These are phyloP conservation scores for Mortierella sp. DNA, from an alignment of 371 early-diverging fungal genomes.

Conservation along the genomic window DNA sequence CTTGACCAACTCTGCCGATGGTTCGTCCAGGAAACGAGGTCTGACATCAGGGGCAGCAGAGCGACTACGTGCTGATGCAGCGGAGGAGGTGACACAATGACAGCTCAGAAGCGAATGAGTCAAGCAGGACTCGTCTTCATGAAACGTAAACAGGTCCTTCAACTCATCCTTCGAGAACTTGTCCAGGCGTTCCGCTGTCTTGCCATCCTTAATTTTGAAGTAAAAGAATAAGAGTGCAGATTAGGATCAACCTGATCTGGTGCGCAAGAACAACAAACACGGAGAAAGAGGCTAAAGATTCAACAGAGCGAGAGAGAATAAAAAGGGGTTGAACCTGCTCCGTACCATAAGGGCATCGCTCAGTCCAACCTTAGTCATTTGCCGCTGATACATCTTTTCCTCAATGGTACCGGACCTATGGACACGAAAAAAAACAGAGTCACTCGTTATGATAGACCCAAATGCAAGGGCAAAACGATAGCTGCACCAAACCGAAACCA, in stretches of 20 bases:
- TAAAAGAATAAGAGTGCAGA: not conserved
- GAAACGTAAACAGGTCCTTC: constrained; percentile 64
- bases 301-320: not conserved
- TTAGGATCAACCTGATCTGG: constrained; percentile 1
- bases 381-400: constrained; percentile 72
- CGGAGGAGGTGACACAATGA: constrained; percentile 24
- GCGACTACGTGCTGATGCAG: not conserved
- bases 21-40: constrained; percentile 16
- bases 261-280: constrained; percentile 1
- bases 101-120: constrained; percentile 63
- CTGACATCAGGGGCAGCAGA: not conserved
- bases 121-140: constrained; percentile 60
- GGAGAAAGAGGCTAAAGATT: not conserved
- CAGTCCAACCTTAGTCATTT: constrained; percentile 67
- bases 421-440: not conserved
- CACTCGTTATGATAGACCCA: not conserved
- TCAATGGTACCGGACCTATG: constrained; percentile 66
- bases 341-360: constrained; percentile 65
- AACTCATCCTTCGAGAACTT: constrained; percentile 61
- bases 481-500: not conserved
- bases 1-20: constrained; percentile 26
- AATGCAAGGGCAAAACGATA: not conserved
- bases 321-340: not conserved
- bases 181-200: constrained; percentile 43
- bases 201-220: constrained; percentile 43